Percentiles rank a stretch among this genome's conserved stretches.
These are phyloP conservation scores for Leucoagaricus sp. DNA, from an alignment of 1,284 basidiomycete genomes.

Conservation along the genomic window DNA sequence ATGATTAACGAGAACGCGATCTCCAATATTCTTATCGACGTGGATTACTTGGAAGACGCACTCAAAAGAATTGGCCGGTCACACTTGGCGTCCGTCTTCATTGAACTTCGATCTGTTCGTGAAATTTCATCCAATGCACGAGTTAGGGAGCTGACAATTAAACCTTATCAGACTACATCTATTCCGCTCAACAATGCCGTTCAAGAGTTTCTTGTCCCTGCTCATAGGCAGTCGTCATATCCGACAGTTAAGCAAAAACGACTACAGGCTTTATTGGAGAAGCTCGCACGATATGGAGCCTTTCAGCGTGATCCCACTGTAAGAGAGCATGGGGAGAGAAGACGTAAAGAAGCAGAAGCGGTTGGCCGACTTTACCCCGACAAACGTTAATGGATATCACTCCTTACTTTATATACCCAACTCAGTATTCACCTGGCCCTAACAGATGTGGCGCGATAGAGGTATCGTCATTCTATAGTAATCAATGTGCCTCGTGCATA, in stretches of 20 bases:
- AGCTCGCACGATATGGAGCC: conserved; percentile 71
- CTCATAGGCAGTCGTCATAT: conserved; percentile 74
- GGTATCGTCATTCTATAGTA: conserved; percentile 19
- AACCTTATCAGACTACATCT: conserved; percentile 62
- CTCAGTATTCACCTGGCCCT: background rate
- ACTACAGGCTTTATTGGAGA: conserved; percentile 79
- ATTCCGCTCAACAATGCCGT: conserved; percentile 77
- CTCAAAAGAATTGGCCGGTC: conserved; percentile 72
- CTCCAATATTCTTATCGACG: conserved; percentile 80
- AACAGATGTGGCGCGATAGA: background rate
- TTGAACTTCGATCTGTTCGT: conserved; percentile 80
- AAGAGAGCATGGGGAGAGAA: conserved; percentile 66
- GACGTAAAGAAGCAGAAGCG: conserved; percentile 79
- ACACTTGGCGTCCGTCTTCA: conserved; percentile 76
- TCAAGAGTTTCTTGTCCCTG: conserved; percentile 78
- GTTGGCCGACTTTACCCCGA: conserved; percentile 71
- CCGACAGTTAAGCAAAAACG: conserved; percentile 71
- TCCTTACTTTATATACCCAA: background rate
- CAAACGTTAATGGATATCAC: conserved; percentile 43
- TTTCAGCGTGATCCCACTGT: conserved; percentile 58
- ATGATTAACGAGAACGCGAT: conserved; percentile 89
- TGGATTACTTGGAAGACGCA: conserved; percentile 84
- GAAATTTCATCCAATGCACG: background rate
- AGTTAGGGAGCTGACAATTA: conserved; percentile 15
- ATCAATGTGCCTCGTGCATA: conserved; percentile 2